These are phyloP conservation scores for Saccharum hybrid DNA, from an alignment of 202 grass and related monocot genomes.

Conservation along the genomic window DNA sequence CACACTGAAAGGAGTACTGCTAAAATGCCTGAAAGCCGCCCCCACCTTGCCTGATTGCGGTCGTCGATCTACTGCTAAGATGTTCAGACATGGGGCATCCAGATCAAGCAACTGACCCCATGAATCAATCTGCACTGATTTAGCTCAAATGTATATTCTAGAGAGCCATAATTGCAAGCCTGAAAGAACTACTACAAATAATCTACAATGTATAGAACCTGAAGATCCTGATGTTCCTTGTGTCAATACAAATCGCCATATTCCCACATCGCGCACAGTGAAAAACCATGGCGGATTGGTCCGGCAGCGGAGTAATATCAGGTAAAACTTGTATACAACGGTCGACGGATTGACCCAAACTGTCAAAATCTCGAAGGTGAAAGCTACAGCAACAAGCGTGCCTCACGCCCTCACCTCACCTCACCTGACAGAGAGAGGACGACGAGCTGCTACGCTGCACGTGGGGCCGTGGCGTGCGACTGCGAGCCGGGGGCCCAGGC, in stretches of 20 bases:
- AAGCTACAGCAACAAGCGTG: no score
- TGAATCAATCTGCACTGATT: background rate
- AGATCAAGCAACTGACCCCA: background rate
- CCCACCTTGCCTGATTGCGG: background rate
- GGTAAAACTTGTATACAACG: no score
- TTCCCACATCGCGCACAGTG: background rate
- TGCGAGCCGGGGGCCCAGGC: background rate
- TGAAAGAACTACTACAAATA: background rate
- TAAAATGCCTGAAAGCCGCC: slow-evolving; percentile 1
- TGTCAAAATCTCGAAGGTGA: background rate
- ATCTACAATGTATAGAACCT: background rate
- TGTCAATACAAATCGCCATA: background rate
- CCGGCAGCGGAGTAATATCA: no score
- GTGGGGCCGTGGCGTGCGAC: background rate
- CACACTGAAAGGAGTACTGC: background rate
- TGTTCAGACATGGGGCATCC: slow-evolving; percentile 31
- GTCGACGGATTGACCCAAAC: background rate
- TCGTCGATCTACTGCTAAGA: background rate
- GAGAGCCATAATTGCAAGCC: background rate
- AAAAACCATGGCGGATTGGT: background rate
- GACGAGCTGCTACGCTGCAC: background rate
- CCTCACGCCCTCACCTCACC: no score
- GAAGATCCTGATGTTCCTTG: background rate
- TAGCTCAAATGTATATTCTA: background rate
- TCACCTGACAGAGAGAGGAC: no score